Conservation (phyloP, 2,329 filamentous ascomycete genomes). For the Fusarium albidum region DNA sequence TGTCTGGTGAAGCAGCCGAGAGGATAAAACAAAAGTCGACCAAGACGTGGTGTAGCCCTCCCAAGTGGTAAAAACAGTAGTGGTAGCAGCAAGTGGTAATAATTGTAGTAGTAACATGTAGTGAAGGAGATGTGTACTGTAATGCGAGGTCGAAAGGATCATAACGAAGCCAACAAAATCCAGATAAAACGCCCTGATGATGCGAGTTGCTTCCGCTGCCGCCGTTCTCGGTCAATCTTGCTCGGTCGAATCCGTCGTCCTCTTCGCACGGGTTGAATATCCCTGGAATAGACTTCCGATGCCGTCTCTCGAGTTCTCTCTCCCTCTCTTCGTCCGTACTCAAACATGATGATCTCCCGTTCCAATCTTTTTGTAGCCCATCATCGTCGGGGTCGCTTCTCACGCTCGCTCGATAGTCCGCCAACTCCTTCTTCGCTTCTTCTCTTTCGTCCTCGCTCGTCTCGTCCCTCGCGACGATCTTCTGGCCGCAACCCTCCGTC, state of each 20-base stretch:
- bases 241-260: conserved; percentile 28
- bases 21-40: conserved; percentile 14
- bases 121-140: conserved; percentile 35
- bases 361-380: conserved; percentile 29
- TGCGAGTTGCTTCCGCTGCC: conserved; percentile 29
- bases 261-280: conserved; percentile 21
- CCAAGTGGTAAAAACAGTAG: conserved; percentile 2
- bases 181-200: conserved; percentile 34
- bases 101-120: conserved; percentile 33
- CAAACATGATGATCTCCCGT: conserved; percentile 21
- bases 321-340: conserved; percentile 24
- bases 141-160: conserved; percentile 33
- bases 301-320: conserved; percentile 6
- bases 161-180: conserved; percentile 20
- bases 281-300: conserved; percentile 17
- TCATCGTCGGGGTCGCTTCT: conserved; percentile 63
- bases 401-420: conserved; percentile 52
- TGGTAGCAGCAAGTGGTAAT: conserved; percentile 33
- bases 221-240: conserved; percentile 18
- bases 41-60: conserved; percentile 1
- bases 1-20: too few relatives aligned
- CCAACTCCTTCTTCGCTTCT: conserved; percentile 59
- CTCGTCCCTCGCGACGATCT: conserved; percentile 44
- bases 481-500: conserved; percentile 42
- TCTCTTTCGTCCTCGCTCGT: conserved; percentile 50